Conservation (phyloP, 495 filamentous ascomycete species). For the Xylaria scruposa region DNA sequence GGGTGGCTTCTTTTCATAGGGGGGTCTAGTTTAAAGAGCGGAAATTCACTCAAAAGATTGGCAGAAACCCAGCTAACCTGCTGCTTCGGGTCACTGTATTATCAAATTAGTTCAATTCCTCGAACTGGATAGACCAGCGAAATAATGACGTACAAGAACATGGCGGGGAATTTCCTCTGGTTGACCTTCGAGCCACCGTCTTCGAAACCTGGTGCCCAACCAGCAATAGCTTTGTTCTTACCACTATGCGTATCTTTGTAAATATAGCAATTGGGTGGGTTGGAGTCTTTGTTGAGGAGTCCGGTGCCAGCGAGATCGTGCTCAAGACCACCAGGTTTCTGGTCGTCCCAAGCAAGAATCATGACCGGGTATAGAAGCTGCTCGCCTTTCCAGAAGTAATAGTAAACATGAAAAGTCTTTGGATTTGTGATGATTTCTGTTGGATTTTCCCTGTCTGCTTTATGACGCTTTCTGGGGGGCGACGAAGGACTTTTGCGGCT, state of each 20-base stretch:
- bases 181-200: constrained; percentile 43
- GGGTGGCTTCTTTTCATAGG: constrained; percentile 26
- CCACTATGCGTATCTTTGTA: constrained; percentile 27
- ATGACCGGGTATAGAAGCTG: constrained; percentile 46
- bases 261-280: constrained; percentile 46
- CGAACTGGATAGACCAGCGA: no score
- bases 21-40: constrained; percentile 27
- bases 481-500: neutral
- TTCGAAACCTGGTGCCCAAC: constrained; percentile 50
- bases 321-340: constrained; percentile 44
- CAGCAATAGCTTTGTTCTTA: constrained; percentile 36
- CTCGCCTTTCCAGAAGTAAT: constrained; percentile 41
- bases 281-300: constrained; percentile 36
- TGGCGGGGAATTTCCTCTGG: constrained; percentile 50
- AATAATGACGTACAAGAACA: constrained; percentile 40
- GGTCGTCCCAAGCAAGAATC: constrained; percentile 47
- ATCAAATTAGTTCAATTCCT: neutral
- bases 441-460: neutral
- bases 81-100: constrained; percentile 33
- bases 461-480: neutral
- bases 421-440: constrained; percentile 33
- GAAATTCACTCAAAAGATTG: constrained; percentile 30
- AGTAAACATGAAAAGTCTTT: constrained; percentile 43
- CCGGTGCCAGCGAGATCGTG: constrained; percentile 40
- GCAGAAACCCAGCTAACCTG: constrained; percentile 36